phyloP scores from a whole-genome alignment of 2,329 filamentous ascomycete genomes.

The Lasiodiplodia sp. region DNA sequence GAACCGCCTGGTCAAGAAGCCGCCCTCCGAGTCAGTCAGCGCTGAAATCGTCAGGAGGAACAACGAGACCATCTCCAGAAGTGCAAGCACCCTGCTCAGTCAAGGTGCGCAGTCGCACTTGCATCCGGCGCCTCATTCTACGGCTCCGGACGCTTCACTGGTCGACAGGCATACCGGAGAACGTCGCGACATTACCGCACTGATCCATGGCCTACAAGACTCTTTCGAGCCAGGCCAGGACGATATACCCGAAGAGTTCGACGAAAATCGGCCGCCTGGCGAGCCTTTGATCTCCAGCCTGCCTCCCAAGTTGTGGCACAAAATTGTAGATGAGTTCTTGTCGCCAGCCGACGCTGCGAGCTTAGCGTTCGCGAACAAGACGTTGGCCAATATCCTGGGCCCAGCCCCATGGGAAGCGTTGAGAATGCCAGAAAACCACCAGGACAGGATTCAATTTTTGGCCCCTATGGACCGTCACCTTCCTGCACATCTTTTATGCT shows the following conservation, averaged over 20 bases:
- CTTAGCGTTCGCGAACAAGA: constrained; percentile 58
- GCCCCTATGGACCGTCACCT: constrained; percentile 58
- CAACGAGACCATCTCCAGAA: constrained; percentile 26
- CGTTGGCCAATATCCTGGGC: constrained; percentile 54
- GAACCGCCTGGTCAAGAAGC: constrained; percentile 24
- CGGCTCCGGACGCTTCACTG: constrained; percentile 1
- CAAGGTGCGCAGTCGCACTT: background rate
- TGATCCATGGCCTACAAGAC: constrained; percentile 48
- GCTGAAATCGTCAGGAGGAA: constrained; percentile 23
- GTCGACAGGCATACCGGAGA: constrained; percentile 31
- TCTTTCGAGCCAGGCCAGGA: constrained; percentile 43
- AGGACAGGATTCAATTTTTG: constrained; percentile 60
- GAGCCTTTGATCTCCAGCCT: constrained; percentile 51
- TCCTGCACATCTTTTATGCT: constrained; percentile 66
- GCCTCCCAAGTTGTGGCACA: constrained; percentile 55
- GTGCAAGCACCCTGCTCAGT: constrained; percentile 1
- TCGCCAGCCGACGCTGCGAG: constrained; percentile 56
- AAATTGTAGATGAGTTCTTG: constrained; percentile 50
- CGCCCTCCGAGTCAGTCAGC: constrained; percentile 18
- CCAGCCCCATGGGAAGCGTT: constrained; percentile 49
- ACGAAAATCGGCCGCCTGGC: constrained; percentile 44
- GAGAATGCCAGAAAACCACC: constrained; percentile 46
- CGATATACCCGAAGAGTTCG: constrained; percentile 30
- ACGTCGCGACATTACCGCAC: constrained; percentile 43
- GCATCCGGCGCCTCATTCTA: background rate